Conservation (phyloP, 106 monocot species). For the Phalaenopsis aphrodite region DNA sequence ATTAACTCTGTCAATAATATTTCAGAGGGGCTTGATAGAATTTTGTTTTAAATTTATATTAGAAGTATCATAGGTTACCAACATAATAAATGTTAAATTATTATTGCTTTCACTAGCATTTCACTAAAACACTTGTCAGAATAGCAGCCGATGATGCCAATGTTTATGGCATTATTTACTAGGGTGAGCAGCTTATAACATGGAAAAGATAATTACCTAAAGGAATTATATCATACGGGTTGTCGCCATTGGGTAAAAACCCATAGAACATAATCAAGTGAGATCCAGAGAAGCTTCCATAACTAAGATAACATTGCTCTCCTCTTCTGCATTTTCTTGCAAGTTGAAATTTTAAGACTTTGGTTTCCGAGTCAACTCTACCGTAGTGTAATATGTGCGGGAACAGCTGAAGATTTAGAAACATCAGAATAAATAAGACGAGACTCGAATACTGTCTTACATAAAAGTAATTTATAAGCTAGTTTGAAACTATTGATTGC, state of each 20-base stretch:
- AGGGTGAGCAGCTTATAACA: not conserved
- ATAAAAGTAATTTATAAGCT: not conserved
- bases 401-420: constrained; percentile 41
- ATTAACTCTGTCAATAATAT: too few relatives aligned
- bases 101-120: not conserved
- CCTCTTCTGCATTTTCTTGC: constrained; percentile 82
- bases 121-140: not conserved
- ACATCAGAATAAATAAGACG: not conserved
- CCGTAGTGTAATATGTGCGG: constrained; percentile 90
- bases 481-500: not conserved
- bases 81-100: not conserved
- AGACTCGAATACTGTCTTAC: constrained; percentile 1
- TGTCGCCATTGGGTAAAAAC: constrained; percentile 79
- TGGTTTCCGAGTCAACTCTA: constrained; percentile 52
- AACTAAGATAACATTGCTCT: constrained; percentile 87
- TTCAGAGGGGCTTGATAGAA: too few relatives aligned
- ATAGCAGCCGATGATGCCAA: not conserved
- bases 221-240: constrained; percentile 83
- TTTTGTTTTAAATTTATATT: not conserved
- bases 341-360: constrained; percentile 63
- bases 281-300: constrained; percentile 77
- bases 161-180: not conserved
- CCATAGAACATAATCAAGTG: constrained; percentile 93
- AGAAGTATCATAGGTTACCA: not conserved
- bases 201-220: constrained; percentile 49